phyloP scores from a whole-genome alignment of 2,329 filamentous ascomycete genomes.

The Sporothrix inflata region DNA sequence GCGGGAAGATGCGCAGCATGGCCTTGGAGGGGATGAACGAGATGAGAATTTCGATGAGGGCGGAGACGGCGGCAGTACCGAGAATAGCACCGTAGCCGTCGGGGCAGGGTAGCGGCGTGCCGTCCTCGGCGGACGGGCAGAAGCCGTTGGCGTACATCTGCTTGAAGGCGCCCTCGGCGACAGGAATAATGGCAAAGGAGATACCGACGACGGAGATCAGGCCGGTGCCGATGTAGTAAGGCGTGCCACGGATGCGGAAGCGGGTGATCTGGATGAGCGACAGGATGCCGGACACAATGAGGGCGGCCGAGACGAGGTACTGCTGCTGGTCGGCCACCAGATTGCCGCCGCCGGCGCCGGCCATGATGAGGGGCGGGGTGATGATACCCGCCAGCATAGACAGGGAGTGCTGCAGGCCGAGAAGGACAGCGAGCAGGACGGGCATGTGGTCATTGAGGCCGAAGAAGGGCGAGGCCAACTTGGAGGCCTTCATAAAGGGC shows the following conservation, averaged over 20 bases:
- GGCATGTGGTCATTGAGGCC: conserved; percentile 81
- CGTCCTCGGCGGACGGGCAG: conserved; percentile 62
- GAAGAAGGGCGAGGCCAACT: conserved; percentile 73
- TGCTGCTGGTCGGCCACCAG: conserved; percentile 64
- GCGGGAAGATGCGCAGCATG: conserved; percentile 75
- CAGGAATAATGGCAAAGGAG: conserved; percentile 75
- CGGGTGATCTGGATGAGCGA: conserved; percentile 77
- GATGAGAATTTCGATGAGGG: conserved; percentile 71
- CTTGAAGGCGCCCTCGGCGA: conserved; percentile 69
- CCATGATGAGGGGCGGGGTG: conserved; percentile 75
- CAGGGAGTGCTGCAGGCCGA: conserved; percentile 79
- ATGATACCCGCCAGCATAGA: conserved; percentile 78
- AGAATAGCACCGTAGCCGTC: conserved; percentile 76
- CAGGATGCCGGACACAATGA: conserved; percentile 78
- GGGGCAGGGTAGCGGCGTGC: conserved; percentile 72
- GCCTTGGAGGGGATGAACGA: conserved; percentile 72
- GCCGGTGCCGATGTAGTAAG: conserved; percentile 77
- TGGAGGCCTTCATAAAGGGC: conserved; percentile 73
- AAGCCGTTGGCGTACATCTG: conserved; percentile 80
- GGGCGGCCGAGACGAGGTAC: conserved; percentile 76
- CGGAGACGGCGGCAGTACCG: conserved; percentile 68
- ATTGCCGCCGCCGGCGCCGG: conserved; percentile 64
- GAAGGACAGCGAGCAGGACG: conserved; percentile 70
- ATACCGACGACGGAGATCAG: conserved; percentile 76
- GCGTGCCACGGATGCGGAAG: conserved; percentile 71